phyloP scores from a whole-genome alignment of 768 basidiomycete species.

The Podaxis sp. region DNA sequence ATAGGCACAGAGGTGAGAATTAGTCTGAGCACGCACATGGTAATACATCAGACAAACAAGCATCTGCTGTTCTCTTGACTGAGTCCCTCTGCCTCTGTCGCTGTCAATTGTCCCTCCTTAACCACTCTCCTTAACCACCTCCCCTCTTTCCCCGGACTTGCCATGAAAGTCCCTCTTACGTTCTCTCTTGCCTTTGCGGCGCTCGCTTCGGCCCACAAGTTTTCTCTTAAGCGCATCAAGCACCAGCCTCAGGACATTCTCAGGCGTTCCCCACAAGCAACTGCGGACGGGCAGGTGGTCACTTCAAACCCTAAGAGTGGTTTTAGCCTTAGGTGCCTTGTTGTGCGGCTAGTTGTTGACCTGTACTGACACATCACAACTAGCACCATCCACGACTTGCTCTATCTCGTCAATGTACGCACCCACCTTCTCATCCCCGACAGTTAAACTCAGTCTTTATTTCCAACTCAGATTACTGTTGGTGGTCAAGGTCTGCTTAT shows the following conservation, averaged over 20 bases:
- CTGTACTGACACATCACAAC: slow-evolving; percentile 21
- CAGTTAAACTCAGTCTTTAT: slow-evolving; percentile 13
- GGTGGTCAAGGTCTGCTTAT: slow-evolving; percentile 55
- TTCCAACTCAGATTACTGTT: slow-evolving; percentile 55
- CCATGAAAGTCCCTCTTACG: slow-evolving; percentile 44
- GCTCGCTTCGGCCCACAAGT: slow-evolving; percentile 36
- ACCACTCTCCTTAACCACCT: slow-evolving; percentile 27
- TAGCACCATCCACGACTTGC: slow-evolving; percentile 73
- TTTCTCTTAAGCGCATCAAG: slow-evolving; percentile 48
- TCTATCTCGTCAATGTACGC: slow-evolving; percentile 78
- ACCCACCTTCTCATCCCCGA: slow-evolving; percentile 8
- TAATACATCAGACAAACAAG: background rate
- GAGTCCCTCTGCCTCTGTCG: slow-evolving; percentile 16
- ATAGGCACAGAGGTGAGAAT: slow-evolving; percentile 47
- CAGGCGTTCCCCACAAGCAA: slow-evolving; percentile 34
- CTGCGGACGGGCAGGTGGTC: slow-evolving; percentile 35
- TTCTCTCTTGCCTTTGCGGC: slow-evolving; percentile 38
- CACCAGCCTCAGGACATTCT: slow-evolving; percentile 28
- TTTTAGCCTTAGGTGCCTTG: slow-evolving; percentile 46
- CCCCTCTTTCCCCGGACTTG: slow-evolving; percentile 18
- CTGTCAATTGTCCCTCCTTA: slow-evolving; percentile 20
- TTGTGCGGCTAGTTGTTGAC: background rate
- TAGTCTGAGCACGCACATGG: too few relatives aligned
- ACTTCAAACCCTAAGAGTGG: slow-evolving; percentile 29
- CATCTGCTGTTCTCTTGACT: background rate